Percentiles rank a stretch among this genome's conserved stretches.
These are phyloP conservation scores for Elaeis guineensis DNA, from an alignment of 176 grass and related monocot species.

Conservation along the genomic window DNA sequence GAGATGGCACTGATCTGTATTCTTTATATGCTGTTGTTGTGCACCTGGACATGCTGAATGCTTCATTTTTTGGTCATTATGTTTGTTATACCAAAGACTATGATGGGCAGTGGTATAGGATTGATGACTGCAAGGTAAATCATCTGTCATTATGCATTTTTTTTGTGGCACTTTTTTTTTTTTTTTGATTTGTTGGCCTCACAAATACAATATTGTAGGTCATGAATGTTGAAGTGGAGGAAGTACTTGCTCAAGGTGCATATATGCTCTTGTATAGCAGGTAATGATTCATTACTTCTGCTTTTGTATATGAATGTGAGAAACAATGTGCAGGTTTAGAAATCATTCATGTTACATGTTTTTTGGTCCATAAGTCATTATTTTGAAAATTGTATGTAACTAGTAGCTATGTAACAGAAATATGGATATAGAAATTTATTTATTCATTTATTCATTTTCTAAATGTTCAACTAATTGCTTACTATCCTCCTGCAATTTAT, in stretches of 20 bases:
- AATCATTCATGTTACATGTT: too few relatives aligned
- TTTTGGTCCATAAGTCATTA: too few relatives aligned
- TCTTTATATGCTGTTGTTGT: conserved; percentile 93
- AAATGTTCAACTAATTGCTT: too few relatives aligned
- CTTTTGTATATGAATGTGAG: neutral
- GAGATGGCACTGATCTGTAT: conserved; percentile 77
- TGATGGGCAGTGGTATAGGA: conserved; percentile 56
- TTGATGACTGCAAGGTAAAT: conserved; percentile 95
- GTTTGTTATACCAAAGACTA: conserved; percentile 86
- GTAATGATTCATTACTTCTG: neutral
- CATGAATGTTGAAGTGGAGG: conserved; percentile 53
- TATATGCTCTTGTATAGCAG: conserved; percentile 98
- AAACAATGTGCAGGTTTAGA: too few relatives aligned
- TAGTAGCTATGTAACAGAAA: too few relatives aligned
- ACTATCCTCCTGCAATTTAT: too few relatives aligned
- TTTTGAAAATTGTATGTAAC: too few relatives aligned
- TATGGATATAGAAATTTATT: too few relatives aligned
- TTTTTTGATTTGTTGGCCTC: conserved; percentile 2
- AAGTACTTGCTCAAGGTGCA: conserved; percentile 93
- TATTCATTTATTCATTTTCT: too few relatives aligned
- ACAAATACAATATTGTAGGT: conserved; percentile 42
- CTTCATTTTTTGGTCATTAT: conserved; percentile 98
- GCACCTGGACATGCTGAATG: conserved; percentile 96
- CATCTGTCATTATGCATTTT: conserved; percentile 3
- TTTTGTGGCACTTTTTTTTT: neutral